phyloP scores from a whole-genome alignment of 768 basidiomycete species.

The Kwoniella dejecticola region DNA sequence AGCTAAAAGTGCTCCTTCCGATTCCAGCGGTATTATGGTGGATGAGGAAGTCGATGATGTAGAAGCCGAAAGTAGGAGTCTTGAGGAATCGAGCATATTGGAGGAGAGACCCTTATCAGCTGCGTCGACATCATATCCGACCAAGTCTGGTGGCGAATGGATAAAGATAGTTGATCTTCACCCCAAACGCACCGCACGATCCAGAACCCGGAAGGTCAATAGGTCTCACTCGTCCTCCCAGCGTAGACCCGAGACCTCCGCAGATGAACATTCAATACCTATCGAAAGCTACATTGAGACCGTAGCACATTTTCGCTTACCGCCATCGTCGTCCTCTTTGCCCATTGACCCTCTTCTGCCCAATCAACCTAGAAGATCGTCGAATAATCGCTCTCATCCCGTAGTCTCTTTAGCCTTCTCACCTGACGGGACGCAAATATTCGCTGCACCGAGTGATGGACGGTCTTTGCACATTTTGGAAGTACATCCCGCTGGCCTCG shows the following conservation, averaged over 20 bases:
- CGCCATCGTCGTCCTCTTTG: constrained; percentile 16
- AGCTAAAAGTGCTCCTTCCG: constrained; percentile 42
- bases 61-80: constrained; percentile 20
- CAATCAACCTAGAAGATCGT: constrained; percentile 7
- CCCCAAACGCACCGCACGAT: neutral
- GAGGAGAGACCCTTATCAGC: constrained; percentile 15
- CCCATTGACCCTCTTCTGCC: neutral
- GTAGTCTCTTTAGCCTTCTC: constrained; percentile 38
- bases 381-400: neutral
- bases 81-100: constrained; percentile 23
- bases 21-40: constrained; percentile 21
- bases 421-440: constrained; percentile 36
- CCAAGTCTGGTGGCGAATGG: constrained; percentile 30
- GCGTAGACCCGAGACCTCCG: neutral
- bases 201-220: neutral
- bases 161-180: constrained; percentile 47
- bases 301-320: constrained; percentile 46
- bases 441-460: constrained; percentile 40
- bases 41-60: constrained; percentile 24
- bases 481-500: constrained; percentile 31
- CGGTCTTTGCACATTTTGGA: constrained; percentile 40
- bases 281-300: constrained; percentile 1
- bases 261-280: neutral
- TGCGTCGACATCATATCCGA: neutral
- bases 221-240: neutral